Percentiles rank a stretch among this genome's conserved stretches.
Evolutionary conservation across 2,329 filamentous ascomycete genomes (phyloP).

Genomic region (Clonostachys sp.): DNA sequence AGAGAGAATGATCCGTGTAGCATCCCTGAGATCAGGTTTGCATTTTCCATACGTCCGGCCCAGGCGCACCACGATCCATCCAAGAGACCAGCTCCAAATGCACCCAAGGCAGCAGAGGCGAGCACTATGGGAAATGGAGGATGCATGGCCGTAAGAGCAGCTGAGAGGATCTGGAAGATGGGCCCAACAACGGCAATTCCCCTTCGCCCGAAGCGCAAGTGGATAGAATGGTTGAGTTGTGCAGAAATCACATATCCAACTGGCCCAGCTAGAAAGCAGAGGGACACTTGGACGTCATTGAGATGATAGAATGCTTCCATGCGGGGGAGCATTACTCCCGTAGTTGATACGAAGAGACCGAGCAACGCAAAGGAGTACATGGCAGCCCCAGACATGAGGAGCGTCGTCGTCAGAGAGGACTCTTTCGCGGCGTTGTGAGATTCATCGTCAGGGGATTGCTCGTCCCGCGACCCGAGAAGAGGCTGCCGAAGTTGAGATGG

Average conservation of each 20-base stretch:
- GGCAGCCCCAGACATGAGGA: neutral
- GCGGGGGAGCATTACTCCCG: constrained; percentile 16
- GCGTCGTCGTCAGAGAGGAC: no score
- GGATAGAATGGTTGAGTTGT: constrained; percentile 27
- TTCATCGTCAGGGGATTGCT: no score
- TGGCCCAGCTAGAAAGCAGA: constrained; percentile 35
- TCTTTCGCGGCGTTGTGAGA: no score
- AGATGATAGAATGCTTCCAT: constrained; percentile 29
- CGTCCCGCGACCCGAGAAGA: no score
- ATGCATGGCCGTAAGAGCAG: neutral
- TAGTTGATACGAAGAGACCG: constrained; percentile 16
- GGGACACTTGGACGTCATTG: constrained; percentile 33
- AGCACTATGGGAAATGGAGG: neutral
- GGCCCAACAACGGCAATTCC: constrained; percentile 21
- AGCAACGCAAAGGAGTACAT: constrained; percentile 13
- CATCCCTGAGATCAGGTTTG: constrained; percentile 17
- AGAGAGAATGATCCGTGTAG: neutral
- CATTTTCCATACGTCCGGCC: constrained; percentile 29
- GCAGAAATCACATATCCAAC: constrained; percentile 37
- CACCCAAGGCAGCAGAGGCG: constrained; percentile 13
- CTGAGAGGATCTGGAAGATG: neutral
- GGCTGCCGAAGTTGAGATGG: no score
- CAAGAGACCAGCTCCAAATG: constrained; percentile 30
- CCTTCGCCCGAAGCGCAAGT: constrained; percentile 32
- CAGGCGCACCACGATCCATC: constrained; percentile 40